phyloP scores from a whole-genome alignment of 805 yeast species.

The Lipomyces chichibuensis region DNA sequence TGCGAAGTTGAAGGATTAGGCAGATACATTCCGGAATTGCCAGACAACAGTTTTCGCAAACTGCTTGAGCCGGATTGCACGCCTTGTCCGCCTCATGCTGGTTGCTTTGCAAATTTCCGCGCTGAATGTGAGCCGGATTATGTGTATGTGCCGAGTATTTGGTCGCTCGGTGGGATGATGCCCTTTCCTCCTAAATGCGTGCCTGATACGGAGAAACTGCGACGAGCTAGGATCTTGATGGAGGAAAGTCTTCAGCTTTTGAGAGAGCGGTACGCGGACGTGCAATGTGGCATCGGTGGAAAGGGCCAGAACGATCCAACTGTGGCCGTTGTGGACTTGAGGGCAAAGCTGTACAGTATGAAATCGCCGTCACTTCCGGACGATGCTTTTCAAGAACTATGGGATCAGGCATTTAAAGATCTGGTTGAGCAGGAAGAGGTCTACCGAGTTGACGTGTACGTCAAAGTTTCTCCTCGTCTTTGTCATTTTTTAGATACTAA shows the following conservation, averaged over 20 bases:
- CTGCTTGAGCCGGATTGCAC: conserved; percentile 63
- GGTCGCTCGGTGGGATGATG: conserved; percentile 57
- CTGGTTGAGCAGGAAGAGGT: conserved; percentile 21
- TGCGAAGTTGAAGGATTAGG: conserved; percentile 28
- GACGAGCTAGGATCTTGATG: conserved; percentile 65
- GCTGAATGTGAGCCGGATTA: conserved; percentile 74
- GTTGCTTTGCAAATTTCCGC: conserved; percentile 64
- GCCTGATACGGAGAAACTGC: conserved; percentile 72
- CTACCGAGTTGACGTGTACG: conserved; percentile 12
- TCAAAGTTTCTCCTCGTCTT: not conserved
- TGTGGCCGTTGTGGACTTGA: conserved; percentile 18
- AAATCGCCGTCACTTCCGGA: conserved; percentile 44
- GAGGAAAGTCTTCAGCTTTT: conserved; percentile 67
- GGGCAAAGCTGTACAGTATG: conserved; percentile 33
- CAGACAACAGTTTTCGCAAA: conserved; percentile 17
- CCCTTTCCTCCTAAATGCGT: conserved; percentile 70
- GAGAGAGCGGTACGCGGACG: conserved; percentile 67
- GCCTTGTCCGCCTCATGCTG: conserved; percentile 79
- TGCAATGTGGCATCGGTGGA: conserved; percentile 50
- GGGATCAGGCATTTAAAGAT: conserved; percentile 36
- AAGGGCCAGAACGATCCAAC: conserved; percentile 22
- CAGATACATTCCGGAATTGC: not conserved
- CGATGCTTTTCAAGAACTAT: conserved; percentile 48
- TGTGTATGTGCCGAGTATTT: conserved; percentile 56
- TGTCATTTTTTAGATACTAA: not conserved